These are phyloP conservation scores for Tylopilus subfusipes DNA, from an alignment of 768 basidiomycete genomes.

Conservation along the genomic window DNA sequence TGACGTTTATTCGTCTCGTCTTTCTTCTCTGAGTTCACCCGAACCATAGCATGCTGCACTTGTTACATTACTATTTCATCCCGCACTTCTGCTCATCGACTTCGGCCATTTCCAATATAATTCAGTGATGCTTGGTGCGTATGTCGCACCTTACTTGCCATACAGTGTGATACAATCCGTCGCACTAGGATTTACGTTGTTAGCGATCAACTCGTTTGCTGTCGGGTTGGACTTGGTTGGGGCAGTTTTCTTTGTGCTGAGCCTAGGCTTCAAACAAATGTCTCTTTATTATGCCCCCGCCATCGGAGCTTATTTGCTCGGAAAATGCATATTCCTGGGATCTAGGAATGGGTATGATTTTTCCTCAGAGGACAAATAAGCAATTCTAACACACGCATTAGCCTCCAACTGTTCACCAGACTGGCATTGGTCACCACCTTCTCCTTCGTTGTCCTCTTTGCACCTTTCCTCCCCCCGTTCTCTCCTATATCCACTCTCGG, in stretches of 20 bases:
- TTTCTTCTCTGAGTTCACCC: not conserved
- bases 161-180: not conserved
- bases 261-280: slow-evolving; percentile 95
- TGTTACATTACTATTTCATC: slow-evolving; percentile 73
- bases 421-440: slow-evolving; percentile 59
- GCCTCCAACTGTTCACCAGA: slow-evolving; percentile 56
- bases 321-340: slow-evolving; percentile 87
- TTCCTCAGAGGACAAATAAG: not conserved
- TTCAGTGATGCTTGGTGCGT: slow-evolving; percentile 83
- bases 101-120: slow-evolving; percentile 97
- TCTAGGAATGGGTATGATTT: slow-evolving; percentile 56
- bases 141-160: not conserved
- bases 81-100: slow-evolving; percentile 80
- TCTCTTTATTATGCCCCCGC: slow-evolving; percentile 91
- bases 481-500: slow-evolving; percentile 46
- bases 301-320: slow-evolving; percentile 85
- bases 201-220: slow-evolving; percentile 69
- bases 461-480: slow-evolving; percentile 76
- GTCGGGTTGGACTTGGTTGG: slow-evolving; percentile 68
- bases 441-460: slow-evolving; percentile 68
- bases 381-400: slow-evolving; percentile 13
- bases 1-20: slow-evolving; percentile 3
- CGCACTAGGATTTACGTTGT: slow-evolving; percentile 58
- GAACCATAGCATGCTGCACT: slow-evolving; percentile 48
- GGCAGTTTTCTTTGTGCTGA: slow-evolving; percentile 76